Conservation (phyloP, 805 yeast species). For the Ogataea henricii region DNA sequence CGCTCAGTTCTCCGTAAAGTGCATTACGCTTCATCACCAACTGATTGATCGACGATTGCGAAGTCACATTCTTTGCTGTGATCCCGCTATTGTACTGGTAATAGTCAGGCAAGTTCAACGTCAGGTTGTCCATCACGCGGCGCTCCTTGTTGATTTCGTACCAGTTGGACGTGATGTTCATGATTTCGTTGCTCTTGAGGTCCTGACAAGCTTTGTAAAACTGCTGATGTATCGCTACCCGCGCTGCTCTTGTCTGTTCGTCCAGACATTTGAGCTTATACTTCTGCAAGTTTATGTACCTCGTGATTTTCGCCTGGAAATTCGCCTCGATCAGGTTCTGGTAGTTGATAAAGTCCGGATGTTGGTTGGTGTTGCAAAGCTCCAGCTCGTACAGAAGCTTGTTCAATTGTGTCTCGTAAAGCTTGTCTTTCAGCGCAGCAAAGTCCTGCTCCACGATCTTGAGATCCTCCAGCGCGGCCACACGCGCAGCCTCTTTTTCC, state of each 20-base stretch:
- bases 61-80: slow-evolving; percentile 26
- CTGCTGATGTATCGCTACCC: slow-evolving; percentile 84
- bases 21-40: slow-evolving; percentile 70
- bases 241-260: slow-evolving; percentile 74
- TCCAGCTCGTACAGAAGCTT: slow-evolving; percentile 80
- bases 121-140: slow-evolving; percentile 70
- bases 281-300: slow-evolving; percentile 42
- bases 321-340: slow-evolving; percentile 70
- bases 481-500: slow-evolving; percentile 45
- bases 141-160: slow-evolving; percentile 89
- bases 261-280: slow-evolving; percentile 78
- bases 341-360: slow-evolving; percentile 81
- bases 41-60: slow-evolving; percentile 35
- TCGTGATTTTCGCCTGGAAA: slow-evolving; percentile 64
- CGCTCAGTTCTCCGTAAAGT: slow-evolving; percentile 67
- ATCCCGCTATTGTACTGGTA: slow-evolving; percentile 35
- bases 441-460: slow-evolving; percentile 83
- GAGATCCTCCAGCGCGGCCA: slow-evolving; percentile 68
- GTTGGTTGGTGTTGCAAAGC: slow-evolving; percentile 85
- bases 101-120: slow-evolving; percentile 51
- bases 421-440: slow-evolving; percentile 79
- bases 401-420: slow-evolving; percentile 80
- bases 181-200: slow-evolving; percentile 61
- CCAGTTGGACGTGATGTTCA: slow-evolving; percentile 82
- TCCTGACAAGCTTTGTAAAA: slow-evolving; percentile 69